These are phyloP conservation scores for Ganoderma meredithae DNA, from an alignment of 1,284 basidiomycete species.

Conservation along the genomic window DNA sequence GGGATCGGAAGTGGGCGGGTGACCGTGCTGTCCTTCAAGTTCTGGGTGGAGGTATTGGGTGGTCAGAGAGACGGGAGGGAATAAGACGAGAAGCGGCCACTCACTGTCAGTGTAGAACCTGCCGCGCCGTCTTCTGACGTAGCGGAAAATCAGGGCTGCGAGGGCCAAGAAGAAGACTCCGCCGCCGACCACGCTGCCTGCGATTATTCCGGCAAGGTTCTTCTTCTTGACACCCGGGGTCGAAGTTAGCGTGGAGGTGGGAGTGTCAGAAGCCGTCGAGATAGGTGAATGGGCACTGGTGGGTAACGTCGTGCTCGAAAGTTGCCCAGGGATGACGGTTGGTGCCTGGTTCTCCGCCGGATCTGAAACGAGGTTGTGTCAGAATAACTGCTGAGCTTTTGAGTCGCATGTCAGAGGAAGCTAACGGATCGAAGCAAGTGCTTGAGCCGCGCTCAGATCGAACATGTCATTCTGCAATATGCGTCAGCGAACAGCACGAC, in stretches of 20 bases:
- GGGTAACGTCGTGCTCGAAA: background rate
- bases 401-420: too few species aligned
- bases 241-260: background rate
- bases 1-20: background rate
- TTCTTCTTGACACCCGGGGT: background rate
- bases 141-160: background rate
- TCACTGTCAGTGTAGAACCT: background rate
- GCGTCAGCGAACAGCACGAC: background rate
- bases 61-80: background rate
- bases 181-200: constrained; percentile 3
- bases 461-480: background rate
- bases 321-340: background rate
- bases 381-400: too few species aligned
- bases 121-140: background rate
- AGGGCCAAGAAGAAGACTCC: background rate
- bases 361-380: background rate
- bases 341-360: constrained; percentile 1
- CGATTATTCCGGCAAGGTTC: background rate
- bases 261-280: background rate
- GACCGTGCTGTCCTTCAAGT: background rate
- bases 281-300: background rate
- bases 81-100: background rate
- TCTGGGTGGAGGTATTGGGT: background rate
- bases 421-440: background rate
- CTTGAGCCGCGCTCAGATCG: background rate